Evolutionary conservation across 164 flowering plant species (phyloP).

Genomic region (Piper longum): DNA sequence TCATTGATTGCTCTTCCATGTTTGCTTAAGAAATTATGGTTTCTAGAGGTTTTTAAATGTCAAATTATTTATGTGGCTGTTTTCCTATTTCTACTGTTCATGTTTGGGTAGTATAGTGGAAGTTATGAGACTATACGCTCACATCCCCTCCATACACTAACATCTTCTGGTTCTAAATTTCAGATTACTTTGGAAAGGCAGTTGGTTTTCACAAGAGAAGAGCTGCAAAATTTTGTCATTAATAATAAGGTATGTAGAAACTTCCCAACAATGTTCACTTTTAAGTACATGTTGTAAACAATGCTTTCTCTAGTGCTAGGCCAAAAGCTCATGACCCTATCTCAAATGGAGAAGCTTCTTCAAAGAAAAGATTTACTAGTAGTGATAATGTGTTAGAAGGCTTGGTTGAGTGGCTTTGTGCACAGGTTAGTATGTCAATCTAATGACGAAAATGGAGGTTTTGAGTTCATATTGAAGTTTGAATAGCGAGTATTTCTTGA

Average conservation of each 20-base stretch:
- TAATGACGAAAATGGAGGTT: neutral
- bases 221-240: slow-evolving; percentile 80
- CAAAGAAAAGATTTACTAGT: slow-evolving; percentile 41
- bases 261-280: neutral
- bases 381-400: slow-evolving; percentile 77
- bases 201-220: slow-evolving; percentile 95
- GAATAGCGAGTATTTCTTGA: neutral
- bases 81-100: no score
- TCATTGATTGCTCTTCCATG: no score
- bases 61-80: no score
- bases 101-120: no score
- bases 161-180: slow-evolving; percentile 9
- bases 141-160: neutral
- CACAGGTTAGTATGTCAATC: slow-evolving; percentile 42
- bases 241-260: slow-evolving; percentile 41
- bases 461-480: neutral
- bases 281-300: neutral
- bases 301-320: slow-evolving; percentile 44
- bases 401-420: slow-evolving; percentile 90
- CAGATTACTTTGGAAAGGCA: slow-evolving; percentile 92
- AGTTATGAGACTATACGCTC: no score
- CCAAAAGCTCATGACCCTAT: slow-evolving; percentile 34
- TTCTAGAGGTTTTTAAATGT: no score
- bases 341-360: slow-evolving; percentile 61
- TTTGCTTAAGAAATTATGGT: no score